phyloP scores from a whole-genome alignment of 1,284 basidiomycete species.

The Malassezia slooffiae region DNA sequence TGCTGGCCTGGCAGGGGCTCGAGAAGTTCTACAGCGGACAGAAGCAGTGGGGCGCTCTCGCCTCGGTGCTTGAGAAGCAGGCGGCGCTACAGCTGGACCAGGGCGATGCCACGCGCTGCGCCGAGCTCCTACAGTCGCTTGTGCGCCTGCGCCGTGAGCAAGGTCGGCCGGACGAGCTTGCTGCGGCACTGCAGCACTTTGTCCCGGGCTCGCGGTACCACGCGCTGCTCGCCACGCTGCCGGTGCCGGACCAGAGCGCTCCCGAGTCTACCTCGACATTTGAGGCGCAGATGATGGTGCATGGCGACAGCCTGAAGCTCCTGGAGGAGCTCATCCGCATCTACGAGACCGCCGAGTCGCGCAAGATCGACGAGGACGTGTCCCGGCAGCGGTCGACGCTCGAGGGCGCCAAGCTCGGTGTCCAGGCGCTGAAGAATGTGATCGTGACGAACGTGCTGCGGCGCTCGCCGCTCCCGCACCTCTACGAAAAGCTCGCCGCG shows the following conservation, averaged over 20 bases:
- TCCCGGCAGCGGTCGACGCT: slow-evolving; percentile 33
- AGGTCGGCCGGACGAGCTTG: slow-evolving; percentile 57
- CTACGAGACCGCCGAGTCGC: slow-evolving; percentile 25
- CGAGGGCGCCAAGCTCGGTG: slow-evolving; percentile 30
- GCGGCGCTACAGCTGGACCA: slow-evolving; percentile 35
- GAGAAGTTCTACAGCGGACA: slow-evolving; percentile 46
- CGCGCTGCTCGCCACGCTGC: slow-evolving; percentile 57
- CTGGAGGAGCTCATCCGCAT: slow-evolving; percentile 31
- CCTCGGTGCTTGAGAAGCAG: slow-evolving; percentile 31
- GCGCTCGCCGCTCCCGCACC: slow-evolving; percentile 21
- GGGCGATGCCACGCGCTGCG: slow-evolving; percentile 63
- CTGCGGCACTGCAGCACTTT: slow-evolving; percentile 55
- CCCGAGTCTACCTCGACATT: slow-evolving; percentile 51
- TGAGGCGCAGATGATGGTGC: slow-evolving; percentile 56
- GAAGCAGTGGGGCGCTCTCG: slow-evolving; percentile 39
- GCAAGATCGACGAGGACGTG: slow-evolving; percentile 26
- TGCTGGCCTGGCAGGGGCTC: slow-evolving; percentile 48
- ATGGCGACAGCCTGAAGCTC: slow-evolving; percentile 50
- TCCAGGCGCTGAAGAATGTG: slow-evolving; percentile 23
- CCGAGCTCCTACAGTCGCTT: slow-evolving; percentile 65
- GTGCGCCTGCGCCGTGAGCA: slow-evolving; percentile 58
- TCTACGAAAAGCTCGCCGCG: slow-evolving; percentile 33
- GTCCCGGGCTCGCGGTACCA: slow-evolving; percentile 67
- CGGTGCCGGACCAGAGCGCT: slow-evolving; percentile 64
- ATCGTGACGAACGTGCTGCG: slow-evolving; percentile 24